Base-by-base conservation (phyloP, 2,329 filamentous ascomycete species). In the Hymenoscyphus repandus region DNA sequence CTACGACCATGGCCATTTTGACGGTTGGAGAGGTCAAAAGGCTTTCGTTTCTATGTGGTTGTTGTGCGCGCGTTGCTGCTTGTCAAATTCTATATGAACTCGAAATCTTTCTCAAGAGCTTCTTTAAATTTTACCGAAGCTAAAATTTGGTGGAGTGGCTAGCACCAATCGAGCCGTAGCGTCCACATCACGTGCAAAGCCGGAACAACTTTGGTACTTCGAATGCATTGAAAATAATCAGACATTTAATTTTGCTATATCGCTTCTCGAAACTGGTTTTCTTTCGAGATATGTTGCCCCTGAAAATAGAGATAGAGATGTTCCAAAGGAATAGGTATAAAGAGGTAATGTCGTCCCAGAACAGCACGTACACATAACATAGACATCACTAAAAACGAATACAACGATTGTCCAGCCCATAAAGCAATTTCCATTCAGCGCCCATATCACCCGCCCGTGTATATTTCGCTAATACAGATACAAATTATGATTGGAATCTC, bases 1-100 rank as follows among this genome's bases (percentile, higher is more conserved):
- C 58, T 60, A 73, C 68, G 55, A 75, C 78, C 72, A 80, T 76
- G 53, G 67, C 64, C 66, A 71, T 71, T 45, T 58, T 64, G 57
- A 57, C 51, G 49, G 58, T 54, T 53, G 50, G 49, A 49, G 45
- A 49, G 33, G 27, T 54, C 38, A 36, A 37, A 20, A 17, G 15
- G 30, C 43, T 49, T 45, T 31, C 39, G 48, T 37, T 49, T 39
- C 33, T 43, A 31, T 45, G 42, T 51, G 18, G 48, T 49, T 53
- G 49, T 47, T 33, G 41, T 33, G 40, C 34, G 31, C 22, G 40
- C 50, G 43, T 45, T 50, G 42, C 18, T 46, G 40, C 27, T 45
- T 44, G 42, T 48, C 37, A 36, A 50, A 31, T 37, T 50, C 41
- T 44, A 39, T 31, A 43, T 49, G 40, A 22, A 47, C 43, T 52